Conservation (phyloP, 352 stramenopile species). For the Sclerospora graminicola region DNA sequence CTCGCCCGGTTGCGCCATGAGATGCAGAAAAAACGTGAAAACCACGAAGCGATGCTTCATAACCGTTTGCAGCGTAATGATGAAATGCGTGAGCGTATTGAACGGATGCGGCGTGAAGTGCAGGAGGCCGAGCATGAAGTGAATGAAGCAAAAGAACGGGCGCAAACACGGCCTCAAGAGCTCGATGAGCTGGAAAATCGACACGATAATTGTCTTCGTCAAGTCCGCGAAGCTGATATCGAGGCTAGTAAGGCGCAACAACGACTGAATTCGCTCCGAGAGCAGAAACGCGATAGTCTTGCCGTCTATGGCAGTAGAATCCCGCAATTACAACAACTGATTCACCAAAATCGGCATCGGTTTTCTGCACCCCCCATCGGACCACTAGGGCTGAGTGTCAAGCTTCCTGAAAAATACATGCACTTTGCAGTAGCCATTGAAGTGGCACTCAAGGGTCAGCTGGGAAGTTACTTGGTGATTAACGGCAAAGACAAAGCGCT, state of each 20-base stretch:
- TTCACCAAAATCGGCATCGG: conserved; percentile 52
- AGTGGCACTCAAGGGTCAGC: conserved; percentile 54
- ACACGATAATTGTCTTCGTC: conserved; percentile 40
- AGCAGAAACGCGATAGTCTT: conserved; percentile 50
- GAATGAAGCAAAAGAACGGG: conserved; percentile 21
- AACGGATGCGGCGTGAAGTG: conserved; percentile 37
- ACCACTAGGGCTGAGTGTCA: conserved; percentile 59
- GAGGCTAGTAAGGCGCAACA: conserved; percentile 35
- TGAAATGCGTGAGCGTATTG: conserved; percentile 44
- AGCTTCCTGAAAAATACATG: conserved; percentile 57
- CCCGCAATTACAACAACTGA: conserved; percentile 61
- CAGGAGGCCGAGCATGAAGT: conserved; percentile 29
- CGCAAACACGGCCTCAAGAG: conserved; percentile 16
- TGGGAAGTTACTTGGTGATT: conserved; percentile 71
- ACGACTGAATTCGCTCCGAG: conserved; percentile 34
- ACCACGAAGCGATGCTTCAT: conserved; percentile 46
- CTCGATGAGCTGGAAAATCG: conserved; percentile 52
- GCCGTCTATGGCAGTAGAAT: conserved; percentile 60
- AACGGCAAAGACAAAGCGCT: conserved; percentile 69
- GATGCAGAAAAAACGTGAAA: conserved; percentile 38
- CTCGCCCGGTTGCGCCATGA: conserved; percentile 41
- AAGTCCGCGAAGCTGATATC: conserved; percentile 44
- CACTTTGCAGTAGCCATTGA: conserved; percentile 65
- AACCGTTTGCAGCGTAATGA: conserved; percentile 49
- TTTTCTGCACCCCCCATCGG: conserved; percentile 64